Base-by-base conservation (phyloP, 2,329 filamentous ascomycete species). In the Claviceps quebecensis region DNA sequence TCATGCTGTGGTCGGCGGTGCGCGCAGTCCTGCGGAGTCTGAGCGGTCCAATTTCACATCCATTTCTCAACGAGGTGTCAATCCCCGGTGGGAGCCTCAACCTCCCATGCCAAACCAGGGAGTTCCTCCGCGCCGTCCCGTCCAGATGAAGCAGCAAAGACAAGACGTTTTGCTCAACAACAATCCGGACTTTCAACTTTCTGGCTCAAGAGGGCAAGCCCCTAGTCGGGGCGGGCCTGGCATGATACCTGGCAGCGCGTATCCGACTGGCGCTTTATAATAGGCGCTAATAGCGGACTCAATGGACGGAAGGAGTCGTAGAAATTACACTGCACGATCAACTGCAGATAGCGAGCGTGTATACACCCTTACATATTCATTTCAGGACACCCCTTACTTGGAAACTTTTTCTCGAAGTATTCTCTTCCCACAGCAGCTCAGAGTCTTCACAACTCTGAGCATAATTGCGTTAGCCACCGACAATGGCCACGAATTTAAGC, bases 41-140 rank as follows among this genome's bases (percentile, higher is more conserved):
- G 87, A 95, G 61, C 77, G 80, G 23, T 91, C 83, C 45, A 86
- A 85, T 59, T 96, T 95, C 67, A 96, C 91, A 1, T 93, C 86
- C 11, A 84, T 97, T 45, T 91, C 85, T 0, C 89, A 96, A 67
- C 79, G 91, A 37, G 86, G 86, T 1, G 72, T 96, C 51, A 96
- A 96, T 65, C 91, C 90, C 6, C 82, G 83, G 54, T 96, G 91
- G 90, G 80, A 85, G 55, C 80, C 77, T 2, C 70, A 74, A 45
- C 67, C 68, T 14, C 64, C 69, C 16, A 65, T 72, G 39, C 64
- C 69, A 58, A 69, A 66, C 56, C 68, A 58, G 58, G 70, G 60
- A 61, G 69, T 67, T 51, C 69, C 68, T 19, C 66, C 69, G 39
- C 69, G 71, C 40, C 61, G 69, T 50, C 72, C 72, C 23, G 68